A percentile compares a stretch with the other conserved stretches of the same genome.
These are phyloP conservation scores for Arachis hypogaea DNA, from an alignment of 306 rosid genomes.

Conservation along the genomic window DNA sequence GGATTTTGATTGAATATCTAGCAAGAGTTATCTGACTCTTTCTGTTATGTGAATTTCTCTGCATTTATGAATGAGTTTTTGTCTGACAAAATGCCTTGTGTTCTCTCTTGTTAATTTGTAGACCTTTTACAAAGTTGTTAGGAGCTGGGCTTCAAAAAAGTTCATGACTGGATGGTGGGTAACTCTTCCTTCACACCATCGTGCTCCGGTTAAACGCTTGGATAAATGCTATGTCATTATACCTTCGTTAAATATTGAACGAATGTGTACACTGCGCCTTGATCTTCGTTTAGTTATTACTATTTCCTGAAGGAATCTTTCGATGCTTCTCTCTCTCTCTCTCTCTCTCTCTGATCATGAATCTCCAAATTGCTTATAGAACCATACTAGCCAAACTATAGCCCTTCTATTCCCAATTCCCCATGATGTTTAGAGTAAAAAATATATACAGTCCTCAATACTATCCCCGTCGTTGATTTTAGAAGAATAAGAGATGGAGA, in stretches of 20 bases:
- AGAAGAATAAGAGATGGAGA: conserved; percentile 25
- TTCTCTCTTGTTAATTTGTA: conserved; percentile 49
- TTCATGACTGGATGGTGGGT: conserved; percentile 96
- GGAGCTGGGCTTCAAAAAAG: conserved; percentile 98
- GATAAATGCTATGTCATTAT: conserved; percentile 8
- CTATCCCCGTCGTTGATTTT: conserved; percentile 15
- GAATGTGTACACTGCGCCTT: conserved; percentile 22
- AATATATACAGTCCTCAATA: conserved; percentile 6
- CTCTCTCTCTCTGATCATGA: not conserved
- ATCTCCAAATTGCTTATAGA: conserved; percentile 21
- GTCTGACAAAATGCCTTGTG: conserved; percentile 34
- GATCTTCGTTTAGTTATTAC: conserved; percentile 17
- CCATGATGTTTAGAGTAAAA: conserved; percentile 14
- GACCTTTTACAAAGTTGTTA: conserved; percentile 84
- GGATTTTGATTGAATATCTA: conserved; percentile 11
- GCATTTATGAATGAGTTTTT: conserved; percentile 6
- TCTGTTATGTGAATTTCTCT: conserved; percentile 19
- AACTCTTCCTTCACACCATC: conserved; percentile 33
- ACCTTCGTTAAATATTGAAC: conserved; percentile 17
- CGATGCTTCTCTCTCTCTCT: not conserved
- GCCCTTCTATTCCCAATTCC: conserved; percentile 1
- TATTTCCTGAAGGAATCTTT: conserved; percentile 10
- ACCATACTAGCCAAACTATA: conserved; percentile 18
- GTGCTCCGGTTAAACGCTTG: conserved; percentile 3
- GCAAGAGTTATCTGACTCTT: not conserved